These are phyloP conservation scores for Miscanthus lutarioriparius DNA, from an alignment of 176 grass and related monocot genomes.

Conservation along the genomic window DNA sequence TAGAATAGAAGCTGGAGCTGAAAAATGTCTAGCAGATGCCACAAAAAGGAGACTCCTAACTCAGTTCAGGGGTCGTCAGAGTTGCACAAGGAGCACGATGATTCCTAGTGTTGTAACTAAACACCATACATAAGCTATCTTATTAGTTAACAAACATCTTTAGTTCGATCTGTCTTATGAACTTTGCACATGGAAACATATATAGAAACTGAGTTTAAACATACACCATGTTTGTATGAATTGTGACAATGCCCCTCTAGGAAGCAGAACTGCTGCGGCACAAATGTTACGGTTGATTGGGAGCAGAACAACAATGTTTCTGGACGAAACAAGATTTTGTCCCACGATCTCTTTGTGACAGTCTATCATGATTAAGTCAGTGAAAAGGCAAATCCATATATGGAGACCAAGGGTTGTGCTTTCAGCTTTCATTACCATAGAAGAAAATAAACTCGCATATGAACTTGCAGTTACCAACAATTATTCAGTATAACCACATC, in stretches of 20 bases:
- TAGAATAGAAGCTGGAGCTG: conserved; percentile 2
- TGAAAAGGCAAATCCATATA: not conserved
- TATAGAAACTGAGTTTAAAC: conserved; percentile 12
- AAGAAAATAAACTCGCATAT: not conserved
- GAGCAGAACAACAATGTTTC: not conserved
- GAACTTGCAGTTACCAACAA: not conserved
- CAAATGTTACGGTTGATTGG: not conserved
- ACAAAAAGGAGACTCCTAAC: not conserved
- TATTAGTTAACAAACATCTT: not conserved
- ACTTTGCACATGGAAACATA: not conserved
- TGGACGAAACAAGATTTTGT: not conserved
- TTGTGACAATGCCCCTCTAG: not conserved
- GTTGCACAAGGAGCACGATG: not conserved
- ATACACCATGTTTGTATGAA: not conserved
- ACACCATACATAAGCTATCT: not conserved
- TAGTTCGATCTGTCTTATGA: not conserved
- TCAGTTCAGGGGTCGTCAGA: not conserved
- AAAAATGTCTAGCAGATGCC: not conserved
- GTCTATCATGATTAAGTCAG: not conserved
- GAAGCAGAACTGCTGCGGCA: not conserved
- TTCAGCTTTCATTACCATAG: not conserved
- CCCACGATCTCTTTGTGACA: not conserved
- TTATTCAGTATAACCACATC: not conserved
- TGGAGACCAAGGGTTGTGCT: not conserved
- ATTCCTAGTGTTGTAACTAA: not conserved